Evolutionary conservation across 768 basidiomycete species (phyloP).

Genomic region (Stropharia rugosoannulata): DNA sequence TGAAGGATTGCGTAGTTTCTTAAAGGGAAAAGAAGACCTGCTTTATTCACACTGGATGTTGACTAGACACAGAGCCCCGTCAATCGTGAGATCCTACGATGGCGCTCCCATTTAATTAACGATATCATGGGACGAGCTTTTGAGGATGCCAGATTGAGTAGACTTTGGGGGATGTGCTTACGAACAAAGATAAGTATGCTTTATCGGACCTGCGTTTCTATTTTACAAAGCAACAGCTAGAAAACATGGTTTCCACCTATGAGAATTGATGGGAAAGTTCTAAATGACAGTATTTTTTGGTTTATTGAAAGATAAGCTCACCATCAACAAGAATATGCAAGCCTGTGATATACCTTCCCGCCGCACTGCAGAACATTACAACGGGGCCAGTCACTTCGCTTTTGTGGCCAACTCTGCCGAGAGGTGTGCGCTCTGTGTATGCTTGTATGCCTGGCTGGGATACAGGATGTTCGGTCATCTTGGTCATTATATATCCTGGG

Average conservation of each 20-base stretch:
- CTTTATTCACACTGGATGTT: no score
- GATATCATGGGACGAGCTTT: no score
- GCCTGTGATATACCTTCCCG: conserved; percentile 43
- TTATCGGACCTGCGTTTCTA: no score
- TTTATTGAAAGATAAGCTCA: conserved; percentile 13
- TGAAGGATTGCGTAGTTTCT: no score
- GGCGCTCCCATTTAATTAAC: no score
- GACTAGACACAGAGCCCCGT: no score
- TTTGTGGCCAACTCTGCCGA: conserved; percentile 43
- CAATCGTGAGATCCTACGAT: no score
- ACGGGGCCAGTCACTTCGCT: conserved; percentile 37
- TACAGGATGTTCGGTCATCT: conserved; percentile 34
- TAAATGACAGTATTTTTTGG: background rate
- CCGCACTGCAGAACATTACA: conserved; percentile 39
- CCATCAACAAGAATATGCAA: conserved; percentile 41
- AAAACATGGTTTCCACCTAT: background rate
- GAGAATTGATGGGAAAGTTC: background rate
- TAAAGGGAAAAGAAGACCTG: no score
- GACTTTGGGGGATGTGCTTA: no score
- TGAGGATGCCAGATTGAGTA: no score
- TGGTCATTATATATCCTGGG: conserved; percentile 44
- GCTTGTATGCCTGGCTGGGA: conserved; percentile 29
- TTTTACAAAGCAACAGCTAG: background rate
- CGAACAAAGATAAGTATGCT: no score
- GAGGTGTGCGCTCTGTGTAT: conserved; percentile 39